Percentiles rank a stretch among this genome's conserved stretches.
These are phyloP conservation scores for Rhynchospora tenuis DNA, from an alignment of 176 grass and related monocot species.

Conservation along the genomic window DNA sequence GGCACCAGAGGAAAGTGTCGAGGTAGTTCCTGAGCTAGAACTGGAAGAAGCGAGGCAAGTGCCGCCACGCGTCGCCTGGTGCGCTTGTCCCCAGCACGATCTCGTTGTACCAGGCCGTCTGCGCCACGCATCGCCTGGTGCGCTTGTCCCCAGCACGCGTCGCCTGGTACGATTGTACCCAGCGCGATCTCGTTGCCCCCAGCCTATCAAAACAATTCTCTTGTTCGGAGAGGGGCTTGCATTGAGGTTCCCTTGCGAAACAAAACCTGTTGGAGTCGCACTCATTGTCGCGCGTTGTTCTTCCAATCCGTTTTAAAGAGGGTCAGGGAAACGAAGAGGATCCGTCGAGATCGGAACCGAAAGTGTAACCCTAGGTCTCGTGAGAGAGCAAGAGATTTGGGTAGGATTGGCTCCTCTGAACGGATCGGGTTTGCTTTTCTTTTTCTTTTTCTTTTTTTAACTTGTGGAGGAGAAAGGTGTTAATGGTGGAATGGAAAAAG, in stretches of 20 bases:
- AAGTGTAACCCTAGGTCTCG: constrained; percentile 65
- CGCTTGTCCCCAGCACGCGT: no score
- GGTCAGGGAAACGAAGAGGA: no score
- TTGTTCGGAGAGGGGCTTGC: constrained; percentile 86
- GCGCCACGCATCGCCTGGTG: constrained; percentile 51
- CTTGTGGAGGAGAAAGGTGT: not conserved
- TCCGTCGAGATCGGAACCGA: not conserved
- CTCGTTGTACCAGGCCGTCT: constrained; percentile 82
- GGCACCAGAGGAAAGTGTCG: constrained; percentile 88
- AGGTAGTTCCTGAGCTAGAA: constrained; percentile 92
- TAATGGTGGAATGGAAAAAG: not conserved
- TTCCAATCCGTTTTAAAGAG: no score
- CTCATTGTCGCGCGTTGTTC: constrained; percentile 19
- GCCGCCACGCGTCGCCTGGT: constrained; percentile 58
- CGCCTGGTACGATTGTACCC: constrained; percentile 37
- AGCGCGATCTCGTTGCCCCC: constrained; percentile 87
- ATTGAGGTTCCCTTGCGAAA: constrained; percentile 88
- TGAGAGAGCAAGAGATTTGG: not conserved
- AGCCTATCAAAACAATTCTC: constrained; percentile 82
- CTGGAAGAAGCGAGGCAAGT: constrained; percentile 58
- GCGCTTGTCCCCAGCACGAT: constrained; percentile 50
- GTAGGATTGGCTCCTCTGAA: not conserved
- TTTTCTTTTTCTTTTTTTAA: no score
- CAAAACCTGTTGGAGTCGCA: no score
- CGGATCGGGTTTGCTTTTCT: constrained; percentile 14